A percentile compares a stretch with the other conserved stretches of the same genome.
Conservation (phyloP, 352 stramenopile species). For the Phytophthora capsici region DNA sequence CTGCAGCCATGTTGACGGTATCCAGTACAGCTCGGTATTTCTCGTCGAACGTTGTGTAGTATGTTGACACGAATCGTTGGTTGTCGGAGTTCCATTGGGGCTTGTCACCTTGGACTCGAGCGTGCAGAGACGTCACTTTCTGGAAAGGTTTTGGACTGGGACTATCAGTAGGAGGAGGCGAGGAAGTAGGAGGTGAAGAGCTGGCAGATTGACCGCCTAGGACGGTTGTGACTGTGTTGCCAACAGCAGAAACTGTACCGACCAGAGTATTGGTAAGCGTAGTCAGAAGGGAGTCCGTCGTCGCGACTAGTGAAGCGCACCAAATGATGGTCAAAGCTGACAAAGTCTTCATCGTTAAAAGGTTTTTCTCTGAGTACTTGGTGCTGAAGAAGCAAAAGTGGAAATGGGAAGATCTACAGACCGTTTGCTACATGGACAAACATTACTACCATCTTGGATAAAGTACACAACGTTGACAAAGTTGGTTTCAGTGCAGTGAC, state of each 20-base stretch:
- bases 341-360: constrained; percentile 19
- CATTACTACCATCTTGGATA: too few relatives aligned
- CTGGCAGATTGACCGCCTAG: too few relatives aligned
- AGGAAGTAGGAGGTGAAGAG: too few relatives aligned
- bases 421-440: too few relatives aligned
- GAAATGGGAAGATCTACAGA: constrained; percentile 5
- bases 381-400: constrained; percentile 23
- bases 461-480: too few relatives aligned
- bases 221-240: too few relatives aligned
- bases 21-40: constrained; percentile 52
- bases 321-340: constrained; percentile 4
- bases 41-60: constrained; percentile 46
- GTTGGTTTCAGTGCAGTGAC: constrained; percentile 20
- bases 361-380: neutral
- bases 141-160: constrained; percentile 27
- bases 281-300: neutral
- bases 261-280: too few relatives aligned
- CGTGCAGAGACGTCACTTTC: constrained; percentile 55
- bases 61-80: constrained; percentile 44
- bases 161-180: neutral
- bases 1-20: constrained; percentile 58
- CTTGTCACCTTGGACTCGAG: constrained; percentile 57
- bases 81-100: constrained; percentile 47
- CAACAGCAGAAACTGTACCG: too few relatives aligned
- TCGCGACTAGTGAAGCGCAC: constrained; percentile 1